A percentile compares a stretch with the other conserved stretches of the same genome.
phyloP scores from a whole-genome alignment of 345 rosid genomes.

The Heritiera littoralis region DNA sequence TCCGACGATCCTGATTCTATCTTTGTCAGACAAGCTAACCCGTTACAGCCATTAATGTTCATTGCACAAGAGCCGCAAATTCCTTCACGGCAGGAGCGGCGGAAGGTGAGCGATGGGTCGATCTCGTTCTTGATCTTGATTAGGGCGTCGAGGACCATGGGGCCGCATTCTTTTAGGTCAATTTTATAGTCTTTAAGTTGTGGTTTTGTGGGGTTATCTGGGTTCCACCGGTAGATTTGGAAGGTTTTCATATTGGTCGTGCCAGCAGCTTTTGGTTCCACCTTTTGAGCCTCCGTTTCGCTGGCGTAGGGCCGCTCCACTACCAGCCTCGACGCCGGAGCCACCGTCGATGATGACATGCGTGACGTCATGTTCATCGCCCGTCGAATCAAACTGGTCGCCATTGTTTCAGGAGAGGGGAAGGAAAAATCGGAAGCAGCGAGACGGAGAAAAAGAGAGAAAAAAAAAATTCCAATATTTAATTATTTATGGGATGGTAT shows the following conservation, averaged over 20 bases:
- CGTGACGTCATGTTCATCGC: constrained; percentile 30
- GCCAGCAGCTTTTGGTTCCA: constrained; percentile 36
- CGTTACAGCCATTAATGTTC: constrained; percentile 96
- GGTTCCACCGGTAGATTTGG: constrained; percentile 94
- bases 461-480: no score
- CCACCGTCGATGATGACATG: constrained; percentile 18
- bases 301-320: constrained; percentile 48
- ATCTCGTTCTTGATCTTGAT: constrained; percentile 98
- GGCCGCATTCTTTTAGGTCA: constrained; percentile 88
- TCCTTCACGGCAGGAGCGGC: constrained; percentile 96
- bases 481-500: no score
- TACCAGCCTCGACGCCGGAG: constrained; percentile 36
- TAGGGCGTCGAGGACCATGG: constrained; percentile 93
- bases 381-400: constrained; percentile 51
- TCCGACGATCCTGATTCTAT: constrained; percentile 42
- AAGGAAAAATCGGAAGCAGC: background rate
- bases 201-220: constrained; percentile 76
- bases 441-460: background rate
- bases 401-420: constrained; percentile 37
- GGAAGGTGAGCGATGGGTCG: constrained; percentile 88
- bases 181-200: constrained; percentile 65
- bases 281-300: constrained; percentile 51
- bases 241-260: constrained; percentile 55
- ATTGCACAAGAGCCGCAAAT: constrained; percentile 96
- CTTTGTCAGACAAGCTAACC: constrained; percentile 90